Evolutionary conservation across 495 filamentous ascomycete genomes (phyloP), one percentile per base, ranked within the genome.

Genomic region (Penicillium daleae): DNA sequence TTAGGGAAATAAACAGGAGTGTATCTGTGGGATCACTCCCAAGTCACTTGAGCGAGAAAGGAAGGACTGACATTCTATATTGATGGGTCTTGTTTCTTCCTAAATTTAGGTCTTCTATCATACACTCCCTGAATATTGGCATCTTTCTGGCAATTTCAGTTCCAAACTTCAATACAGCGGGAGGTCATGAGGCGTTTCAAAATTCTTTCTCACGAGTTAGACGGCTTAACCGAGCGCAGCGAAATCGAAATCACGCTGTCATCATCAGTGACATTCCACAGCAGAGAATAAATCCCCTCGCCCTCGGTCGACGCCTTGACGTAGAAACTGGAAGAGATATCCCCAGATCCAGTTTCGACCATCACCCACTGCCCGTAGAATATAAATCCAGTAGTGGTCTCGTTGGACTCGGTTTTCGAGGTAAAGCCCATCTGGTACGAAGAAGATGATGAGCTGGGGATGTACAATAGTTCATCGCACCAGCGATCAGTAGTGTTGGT

Each of bases 281-380:
- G 50, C 37, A 61, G 26, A 26, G 50, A 55, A 35, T 61, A 61
- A 31, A 55, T 39, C 3, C 59, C 35, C 35, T 39, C 59, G 7
- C 53, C 60, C 7, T 35, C 60, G 12, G 40, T 39, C 6, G 21
- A 17, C 10, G 21, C 12, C n/a, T 32, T 42, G 10, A 61, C 31
- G 27, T 54, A 56, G 40, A 61, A 61, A 42, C 59, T 61, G 39
- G 59, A 61, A 29, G 51, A 56, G 21, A 56, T 61, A 26, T 61
- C 40, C 32, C 59, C 59, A 3, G 39, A 31, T 1, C 51, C 29
- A 6, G 44, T 48, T 31, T 56, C 40, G 6, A 56, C 52, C 31
- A 56, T 61, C 13, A 61, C 59, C 51, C 42, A 62, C 39, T 56
- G 60, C 15, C 60, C 42, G 32, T 62, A 62, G 32, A 62, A 56